Evolutionary conservation across 805 yeast species (phyloP), one percentile per base, ranked within the genome.

Genomic region (Ogataea nakhonphanomensis): DNA sequence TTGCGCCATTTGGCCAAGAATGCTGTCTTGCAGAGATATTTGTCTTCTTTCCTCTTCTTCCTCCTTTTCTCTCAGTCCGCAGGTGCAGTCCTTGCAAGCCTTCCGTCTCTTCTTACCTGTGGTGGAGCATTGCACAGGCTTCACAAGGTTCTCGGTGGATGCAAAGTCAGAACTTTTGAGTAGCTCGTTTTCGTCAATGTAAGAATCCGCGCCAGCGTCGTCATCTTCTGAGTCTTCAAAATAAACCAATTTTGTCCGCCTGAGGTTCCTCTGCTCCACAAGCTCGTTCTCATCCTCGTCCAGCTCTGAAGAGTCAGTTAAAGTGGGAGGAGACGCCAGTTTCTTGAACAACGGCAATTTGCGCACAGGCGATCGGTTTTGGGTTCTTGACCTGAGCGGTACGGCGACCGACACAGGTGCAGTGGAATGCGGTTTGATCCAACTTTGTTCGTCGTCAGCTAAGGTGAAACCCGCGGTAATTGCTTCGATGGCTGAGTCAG

Each of bases 51-150:
- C 78, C 72, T 78, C 87, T 37, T 65, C 68, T 44, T 84, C 90
- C 66, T 93, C 96, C 38, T 74, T 64, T 61, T 93, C 99, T 53
- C 84, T 89, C 49, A 93, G 72, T 6, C 99, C 99, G 70, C 99
- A 93, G 0, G 97, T 84, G 65, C 99, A 93, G 65, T 93, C 96
- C 66, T 90, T 93, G 70, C 99, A 93, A 0, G 99, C 99, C 66
- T 81, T 88, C 69, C 91, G 79, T 60, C 95, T 75, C 65, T 74
- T 76, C 51, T 73, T 75, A 26, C 78, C 79, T 33, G 57, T 68
- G 11, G 53, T 37, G 3, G 49, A 28, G 57, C 87, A 79, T 50
- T 73, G 70, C 34, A 73, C 69, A 11, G 93, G 91, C 23, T 74
- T 70, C 20, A 76, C 68, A 35, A 79, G 64, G 39, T 67, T 54